Evolutionary conservation across 2,329 filamentous ascomycete genomes (phyloP), one percentile per base, ranked within the genome.

Genomic region (Talaromyces sp.): DNA sequence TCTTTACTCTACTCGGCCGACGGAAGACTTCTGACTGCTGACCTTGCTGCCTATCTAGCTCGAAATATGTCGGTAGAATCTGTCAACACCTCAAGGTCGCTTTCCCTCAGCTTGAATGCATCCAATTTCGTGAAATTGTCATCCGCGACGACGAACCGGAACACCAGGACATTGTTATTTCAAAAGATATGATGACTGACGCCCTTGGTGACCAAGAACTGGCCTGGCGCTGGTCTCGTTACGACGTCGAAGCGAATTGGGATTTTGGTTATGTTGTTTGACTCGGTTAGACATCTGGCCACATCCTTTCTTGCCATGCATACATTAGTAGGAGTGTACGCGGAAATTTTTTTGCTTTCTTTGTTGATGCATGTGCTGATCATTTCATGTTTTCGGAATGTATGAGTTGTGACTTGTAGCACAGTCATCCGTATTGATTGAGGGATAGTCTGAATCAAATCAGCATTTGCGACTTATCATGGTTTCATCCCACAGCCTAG

Each of bases 261-360:
- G 50, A 54, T 54, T 54, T 54, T 35, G 50, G 31, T 37, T 35
- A 37, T 23, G n/a, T 54, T 21, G n/a, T 35, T 35, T 54, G 50
- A 54, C 31, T 23, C 11, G 7, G 1, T 35, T 31, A 5, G n/a
- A 6, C 12, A n/a, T n/a, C n/a, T n/a, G n/a, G n/a, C n/a, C n/a
- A n/a, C n/a, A n/a, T n/a, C n/a, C n/a, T n/a, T n/a, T n/a, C n/a
- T n/a, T n/a, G n/a, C n/a, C n/a, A n/a, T n/a, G n/a, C n/a, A n/a
- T n/a, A n/a, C n/a, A n/a, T n/a, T n/a, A n/a, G n/a, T n/a, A n/a
- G n/a, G n/a, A n/a, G n/a, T n/a, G n/a, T n/a, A n/a, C n/a, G n/a
- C n/a, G n/a, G n/a, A n/a, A n/a, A n/a, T n/a, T n/a, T n/a, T n/a
- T n/a, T n/a, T n/a, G n/a, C n/a, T n/a, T n/a, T n/a, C n/a, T n/a